These are phyloP conservation scores for Protomyces inundatus DNA, from an alignment of 1,139 yeast species.

Conservation along the genomic window DNA sequence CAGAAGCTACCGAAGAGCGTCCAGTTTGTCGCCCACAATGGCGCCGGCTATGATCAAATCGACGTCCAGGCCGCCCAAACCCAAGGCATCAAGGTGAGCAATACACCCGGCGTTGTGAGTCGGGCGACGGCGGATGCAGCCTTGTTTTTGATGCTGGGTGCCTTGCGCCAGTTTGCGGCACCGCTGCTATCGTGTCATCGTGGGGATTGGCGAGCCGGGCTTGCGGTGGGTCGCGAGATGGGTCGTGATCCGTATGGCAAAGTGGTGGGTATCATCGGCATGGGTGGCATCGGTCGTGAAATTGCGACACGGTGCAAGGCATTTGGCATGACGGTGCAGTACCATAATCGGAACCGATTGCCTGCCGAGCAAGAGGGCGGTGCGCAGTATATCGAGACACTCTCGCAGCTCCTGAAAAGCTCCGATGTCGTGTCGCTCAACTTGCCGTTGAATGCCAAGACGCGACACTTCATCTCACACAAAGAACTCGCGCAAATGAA, in stretches of 20 bases:
- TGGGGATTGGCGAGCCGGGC: conserved; percentile 5
- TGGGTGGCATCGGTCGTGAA: conserved; percentile 75
- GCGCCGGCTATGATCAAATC: conserved; percentile 83
- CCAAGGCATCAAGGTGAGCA: conserved; percentile 54
- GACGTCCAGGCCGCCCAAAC: conserved; percentile 49
- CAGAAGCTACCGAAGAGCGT: conserved; percentile 56
- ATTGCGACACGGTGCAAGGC: conserved; percentile 58
- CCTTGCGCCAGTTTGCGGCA: conserved; percentile 51
- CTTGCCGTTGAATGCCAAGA: conserved; percentile 56
- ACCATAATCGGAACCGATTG: conserved; percentile 56
- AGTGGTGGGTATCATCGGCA: conserved; percentile 42
- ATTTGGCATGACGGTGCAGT: conserved; percentile 58
- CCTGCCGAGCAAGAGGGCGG: conserved; percentile 47
- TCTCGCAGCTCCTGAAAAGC: conserved; percentile 52
- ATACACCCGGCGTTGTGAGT: conserved; percentile 64
- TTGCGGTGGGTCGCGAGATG: background rate
- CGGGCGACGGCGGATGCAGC: conserved; percentile 75
- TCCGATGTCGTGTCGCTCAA: conserved; percentile 60
- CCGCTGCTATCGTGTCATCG: conserved; percentile 3
- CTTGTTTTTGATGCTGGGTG: conserved; percentile 54
- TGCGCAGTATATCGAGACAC: conserved; percentile 46
- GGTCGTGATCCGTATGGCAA: conserved; percentile 7
- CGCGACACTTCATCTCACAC: conserved; percentile 55
- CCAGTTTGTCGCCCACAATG: conserved; percentile 60
- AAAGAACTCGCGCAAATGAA: conserved; percentile 55